phyloP scores from a whole-genome alignment of 139 green algal genomes.

The Nannochloris sp. region DNA sequence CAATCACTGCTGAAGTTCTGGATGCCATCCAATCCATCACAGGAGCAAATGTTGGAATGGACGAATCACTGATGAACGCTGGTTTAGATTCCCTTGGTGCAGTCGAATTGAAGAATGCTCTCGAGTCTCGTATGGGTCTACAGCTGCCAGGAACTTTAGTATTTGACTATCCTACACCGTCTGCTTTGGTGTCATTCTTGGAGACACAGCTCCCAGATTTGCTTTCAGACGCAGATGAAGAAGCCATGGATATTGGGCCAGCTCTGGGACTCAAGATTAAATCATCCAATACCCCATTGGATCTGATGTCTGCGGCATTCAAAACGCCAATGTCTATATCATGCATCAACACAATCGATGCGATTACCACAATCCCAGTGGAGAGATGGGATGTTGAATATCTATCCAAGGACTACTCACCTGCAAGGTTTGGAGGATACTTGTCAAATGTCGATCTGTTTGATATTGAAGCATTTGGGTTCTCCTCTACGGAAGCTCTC shows the following conservation, averaged over 20 bases:
- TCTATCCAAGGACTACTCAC: background rate
- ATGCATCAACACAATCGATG: slow-evolving; percentile 19
- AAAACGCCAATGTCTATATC: slow-evolving; percentile 10
- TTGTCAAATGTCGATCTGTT: slow-evolving; percentile 48
- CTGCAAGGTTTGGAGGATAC: slow-evolving; percentile 57
- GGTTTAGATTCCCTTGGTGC: slow-evolving; percentile 70
- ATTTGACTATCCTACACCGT: slow-evolving; percentile 75
- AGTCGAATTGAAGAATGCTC: slow-evolving; percentile 43
- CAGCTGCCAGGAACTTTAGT: slow-evolving; percentile 67
- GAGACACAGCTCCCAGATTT: slow-evolving; percentile 9
- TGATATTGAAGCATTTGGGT: slow-evolving; percentile 37
- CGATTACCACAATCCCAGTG: slow-evolving; percentile 38
- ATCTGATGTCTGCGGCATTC: background rate
- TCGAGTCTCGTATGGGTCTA: slow-evolving; percentile 49
- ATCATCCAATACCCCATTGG: background rate
- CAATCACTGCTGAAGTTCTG: slow-evolving; percentile 17
- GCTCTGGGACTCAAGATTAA: background rate
- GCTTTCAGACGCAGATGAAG: background rate
- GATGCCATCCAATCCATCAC: slow-evolving; percentile 36
- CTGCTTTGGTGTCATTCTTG: slow-evolving; percentile 29
- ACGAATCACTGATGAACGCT: slow-evolving; percentile 59
- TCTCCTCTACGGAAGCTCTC: slow-evolving; percentile 45
- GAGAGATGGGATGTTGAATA: slow-evolving; percentile 48
- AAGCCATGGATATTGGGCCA: background rate
- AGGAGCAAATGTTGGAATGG: slow-evolving; percentile 25